Base-by-base conservation (phyloP, 108 stramenopile genomes). In the Nitzschia sp. region DNA sequence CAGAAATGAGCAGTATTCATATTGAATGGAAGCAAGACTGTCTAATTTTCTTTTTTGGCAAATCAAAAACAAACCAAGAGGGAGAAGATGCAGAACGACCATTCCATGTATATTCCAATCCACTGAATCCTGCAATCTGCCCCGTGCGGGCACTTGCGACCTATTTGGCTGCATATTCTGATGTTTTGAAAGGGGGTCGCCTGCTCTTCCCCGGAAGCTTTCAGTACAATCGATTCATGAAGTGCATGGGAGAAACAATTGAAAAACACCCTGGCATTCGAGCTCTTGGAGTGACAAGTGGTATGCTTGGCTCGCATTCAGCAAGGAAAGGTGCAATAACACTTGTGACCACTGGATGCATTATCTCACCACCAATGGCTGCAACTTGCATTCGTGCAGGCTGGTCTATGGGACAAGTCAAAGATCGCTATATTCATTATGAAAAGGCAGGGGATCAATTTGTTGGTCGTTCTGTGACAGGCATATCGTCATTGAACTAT, bases 371-470 rank as follows among this genome's bases (percentile, higher is more conserved):
- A 8, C 20, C 61, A 20, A 9, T 20, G 7, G 61, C 61, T n/a
- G 41, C 61, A 44, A 44, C 44, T 22, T 44, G 42, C 43, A 10
- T 62, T 7, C 10, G 61, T 20, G 61, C 61, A 19, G 61, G 61
- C 14, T 62, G 61, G 61, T 20, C 41, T 10, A 44, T 62, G 42
- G 61, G 61, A 10, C 9, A 10, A 10, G n/a, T 62, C n/a, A 10
- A 22, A 8, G 61, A 62, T 20, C 7, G 11, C 7, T 62, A 62
- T 25, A 20, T 62, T 11, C n/a, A 22, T 15, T 62, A 44, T 17
- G 42, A 21, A 11, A 19, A 10, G 19, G n/a, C 61, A 42, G 61
- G 61, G 7, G 61, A 62, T 44, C 19, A 62, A 25, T 62, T 62
- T 44, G 21, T 44, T 44, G 61, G 61, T 44, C 61, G 42, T 44